Conservation (phyloP, 192 early-diverging fungal genomes). For the Coemansia javaensis region DNA sequence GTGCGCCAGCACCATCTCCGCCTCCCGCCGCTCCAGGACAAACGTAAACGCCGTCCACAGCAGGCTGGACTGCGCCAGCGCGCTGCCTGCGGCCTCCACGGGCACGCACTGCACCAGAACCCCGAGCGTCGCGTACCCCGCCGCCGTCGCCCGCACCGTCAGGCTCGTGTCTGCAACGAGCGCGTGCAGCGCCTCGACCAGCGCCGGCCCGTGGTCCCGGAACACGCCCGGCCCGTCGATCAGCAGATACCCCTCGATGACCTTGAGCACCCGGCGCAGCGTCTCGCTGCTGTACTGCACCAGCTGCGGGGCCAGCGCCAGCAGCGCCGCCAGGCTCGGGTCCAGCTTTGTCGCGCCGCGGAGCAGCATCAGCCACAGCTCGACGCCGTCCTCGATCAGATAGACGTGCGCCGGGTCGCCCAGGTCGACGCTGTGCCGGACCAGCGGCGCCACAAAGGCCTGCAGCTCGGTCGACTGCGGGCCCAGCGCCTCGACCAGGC, state of each 20-base stretch:
- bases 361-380: constrained; percentile 80
- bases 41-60: constrained; percentile 39
- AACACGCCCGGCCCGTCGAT: constrained; percentile 40
- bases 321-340: constrained; percentile 55
- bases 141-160: constrained; percentile 17
- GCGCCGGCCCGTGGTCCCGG: constrained; percentile 6
- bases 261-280: constrained; percentile 66
- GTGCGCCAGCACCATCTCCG: constrained; percentile 12
- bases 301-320: constrained; percentile 57
- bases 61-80: constrained; percentile 11
- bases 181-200: constrained; percentile 20
- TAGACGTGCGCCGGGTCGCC: constrained; percentile 65
- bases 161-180: constrained; percentile 25
- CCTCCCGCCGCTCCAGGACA: constrained; percentile 32
- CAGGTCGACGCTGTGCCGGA: constrained; percentile 69
- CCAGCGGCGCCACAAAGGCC: constrained; percentile 67
- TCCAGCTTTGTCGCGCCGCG: constrained; percentile 59
- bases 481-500: constrained; percentile 68
- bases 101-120: constrained; percentile 33
- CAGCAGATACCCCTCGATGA: constrained; percentile 83
- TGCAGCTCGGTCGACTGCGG: constrained; percentile 68
- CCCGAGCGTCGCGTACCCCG: constrained; percentile 30
- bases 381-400: constrained; percentile 85
- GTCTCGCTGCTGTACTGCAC: constrained; percentile 74
- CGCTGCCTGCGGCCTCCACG: neutral